Base-by-base conservation (phyloP, 495 filamentous ascomycete genomes). In the Xanthoparmelia taractica region DNA sequence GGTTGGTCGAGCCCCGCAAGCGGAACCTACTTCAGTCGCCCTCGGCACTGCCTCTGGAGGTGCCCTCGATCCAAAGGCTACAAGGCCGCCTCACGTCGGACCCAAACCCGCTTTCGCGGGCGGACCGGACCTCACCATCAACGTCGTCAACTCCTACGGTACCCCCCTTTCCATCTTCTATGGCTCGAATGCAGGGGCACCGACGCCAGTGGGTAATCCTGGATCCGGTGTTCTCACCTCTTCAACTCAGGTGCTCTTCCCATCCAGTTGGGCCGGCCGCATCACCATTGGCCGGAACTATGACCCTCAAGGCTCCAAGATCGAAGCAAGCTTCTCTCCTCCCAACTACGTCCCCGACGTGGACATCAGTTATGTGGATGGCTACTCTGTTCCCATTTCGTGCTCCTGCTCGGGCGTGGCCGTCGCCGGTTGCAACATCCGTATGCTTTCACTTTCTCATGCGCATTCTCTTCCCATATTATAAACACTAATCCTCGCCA, bases 351-450 rank as follows among this genome's bases (percentile, higher is more conserved):
- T 62, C 0, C 65, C 65, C 25, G 65, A 63, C 52, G 58, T 67
- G 29, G 65, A 67, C 34, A 12, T 67, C 2, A 64, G 61, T 13
- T 67, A 67, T 34, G 65, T 67, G 2, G 68, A 72, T 61, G 70
- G 70, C 17, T 72, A 57, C 41, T 62, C 69, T 17, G 60, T 72
- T 23, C 66, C 70, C 29, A 65, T 68, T 34, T 60, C 61, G 34
- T 72, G 70, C 52, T 68, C 64, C 33, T 72, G 68, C 37, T 25
- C 37, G 11, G 69, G 69, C 20, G 59, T 65, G 25, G 58, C 59
- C 11, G 64, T 70, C 7, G 69, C 66, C 3, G 70, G 70, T 17
- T 72, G 70, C 50, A 72, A 68, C 29, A 54, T 54, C 6, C 15
- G 61, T 63, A 37, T 20, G 40, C 15, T 4, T 33, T 18, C 8